Evolutionary conservation across 257 asterid species (phyloP), one percentile per base, ranked within the genome.

Genomic region (Fraxinus quadrangulata): DNA sequence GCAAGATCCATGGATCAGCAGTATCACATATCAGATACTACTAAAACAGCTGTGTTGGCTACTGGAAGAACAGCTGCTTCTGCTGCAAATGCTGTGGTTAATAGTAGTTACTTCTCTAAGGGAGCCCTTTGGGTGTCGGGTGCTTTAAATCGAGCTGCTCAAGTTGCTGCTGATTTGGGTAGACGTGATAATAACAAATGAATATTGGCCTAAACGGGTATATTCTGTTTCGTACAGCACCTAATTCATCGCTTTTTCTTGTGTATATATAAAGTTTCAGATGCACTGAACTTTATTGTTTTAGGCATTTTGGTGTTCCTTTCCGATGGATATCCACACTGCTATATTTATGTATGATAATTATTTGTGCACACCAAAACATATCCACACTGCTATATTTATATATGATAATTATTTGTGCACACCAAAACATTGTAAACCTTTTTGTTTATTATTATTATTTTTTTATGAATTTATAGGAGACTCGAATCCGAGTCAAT

Each of bases 121-220:
- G 97, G 97, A 45, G 98, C 99, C 39, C 87, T 96, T 33, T 93
- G 95, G 98, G 87, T 90, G 33, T 92, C 99, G 2, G 97, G 90
- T 30, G 97, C 97, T 81, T 75, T 96, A 17, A 84, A 69, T 84
- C 84, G 83, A 79, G 98, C 99, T 13, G 88, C 99, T 45, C 91
- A 90, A 76, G 91, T 81, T 40, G 95, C 99, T 24, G 94, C 91
- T 23, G 97, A 89, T 67, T 80, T 96, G 88, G 98, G 97, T 49
- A 82, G 78, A 65, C 97, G 83, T 59, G 87, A 80, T 66, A 84
- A 37, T 19, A 63, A 76, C 79, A 83, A 85, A 75, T 88, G 83
- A 87, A 33, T 40, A 66, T 54, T 68, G 47, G 17, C 40, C 8
- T 30, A 23, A 51, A 61, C 5, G 33, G 68, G 24, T 37, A 26